A percentile compares a stretch with the other conserved stretches of the same genome.
phyloP scores from a whole-genome alignment of 2,329 filamentous ascomycete genomes.

The Triangularia verruculosa region DNA sequence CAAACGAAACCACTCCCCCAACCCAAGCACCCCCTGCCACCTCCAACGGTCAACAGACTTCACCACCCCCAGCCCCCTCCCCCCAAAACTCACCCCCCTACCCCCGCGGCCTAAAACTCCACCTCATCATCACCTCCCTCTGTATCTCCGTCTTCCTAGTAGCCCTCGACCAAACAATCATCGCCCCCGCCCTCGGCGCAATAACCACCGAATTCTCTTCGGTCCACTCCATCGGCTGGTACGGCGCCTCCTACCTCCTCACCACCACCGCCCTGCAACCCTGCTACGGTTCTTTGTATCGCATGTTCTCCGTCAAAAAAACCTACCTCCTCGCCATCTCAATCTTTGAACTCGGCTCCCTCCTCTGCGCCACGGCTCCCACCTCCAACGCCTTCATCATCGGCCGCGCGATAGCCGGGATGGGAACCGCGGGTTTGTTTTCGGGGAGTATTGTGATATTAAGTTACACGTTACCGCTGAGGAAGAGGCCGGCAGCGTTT shows the following conservation, averaged over 20 bases:
- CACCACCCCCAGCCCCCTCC: neutral
- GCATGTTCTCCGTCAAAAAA: conserved; percentile 48
- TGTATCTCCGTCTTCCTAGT: conserved; percentile 49
- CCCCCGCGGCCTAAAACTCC: conserved; percentile 39
- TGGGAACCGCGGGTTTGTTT: conserved; percentile 51
- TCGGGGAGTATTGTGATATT: conserved; percentile 50
- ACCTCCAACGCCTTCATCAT: conserved; percentile 49
- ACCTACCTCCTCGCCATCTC: conserved; percentile 40
- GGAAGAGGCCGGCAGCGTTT: conserved; percentile 52
- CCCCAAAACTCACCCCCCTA: conserved; percentile 30
- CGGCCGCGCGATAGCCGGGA: conserved; percentile 50
- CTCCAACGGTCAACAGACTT: no score
- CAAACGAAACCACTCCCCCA: neutral
- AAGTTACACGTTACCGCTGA: conserved; percentile 48
- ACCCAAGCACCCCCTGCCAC: neutral
- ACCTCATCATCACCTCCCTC: conserved; percentile 43
- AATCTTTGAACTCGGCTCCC: conserved; percentile 35
- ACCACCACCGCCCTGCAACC: conserved; percentile 49
- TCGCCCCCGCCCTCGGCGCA: conserved; percentile 50
- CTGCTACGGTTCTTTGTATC: conserved; percentile 49
- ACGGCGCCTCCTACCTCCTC: conserved; percentile 49
- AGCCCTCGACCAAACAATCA: conserved; percentile 51
- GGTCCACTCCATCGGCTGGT: conserved; percentile 52
- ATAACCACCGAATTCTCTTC: conserved; percentile 46
- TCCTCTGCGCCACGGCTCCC: conserved; percentile 43